Evolutionary conservation across 2,329 filamentous ascomycete species (phyloP), one percentile per base, ranked within the genome.

Genomic region (Xenosphaeropsis pyriputrescens): DNA sequence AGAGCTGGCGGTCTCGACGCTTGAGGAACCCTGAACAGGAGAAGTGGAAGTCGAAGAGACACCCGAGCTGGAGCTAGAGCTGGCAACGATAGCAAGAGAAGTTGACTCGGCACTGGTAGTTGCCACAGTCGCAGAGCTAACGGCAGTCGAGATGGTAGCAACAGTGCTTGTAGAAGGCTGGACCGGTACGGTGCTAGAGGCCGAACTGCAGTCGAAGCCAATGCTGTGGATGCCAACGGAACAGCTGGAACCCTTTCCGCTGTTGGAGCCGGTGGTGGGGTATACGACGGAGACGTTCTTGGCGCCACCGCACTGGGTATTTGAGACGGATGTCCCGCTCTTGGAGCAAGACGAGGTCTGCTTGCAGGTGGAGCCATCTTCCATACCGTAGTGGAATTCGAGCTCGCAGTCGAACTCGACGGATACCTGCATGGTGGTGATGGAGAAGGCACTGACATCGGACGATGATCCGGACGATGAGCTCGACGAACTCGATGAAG

Each of bases 281-380:
- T 68, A 75, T 56, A 76, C 61, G 56, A 95, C 77, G 39, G 72
- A 76, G 43, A 95, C 85, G 41, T 75, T 77, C 56, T 71, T 85
- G 46, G 89, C 88, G 60, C 88, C 88, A 72, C 86, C 89, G 57
- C 89, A 96, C 69, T 95, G 85, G 43, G 66, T 74, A 72, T 95
- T 95, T 61, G 74, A 63, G 50, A 95, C 68, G 34, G 70, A 72
- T 41, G 75, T 78, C 51, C 84, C 84, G 13, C 68, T 63, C 39
- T 68, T 64, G 45, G 67, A 72, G 72, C 85, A 93, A 37, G 67
- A 54, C 46, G 72, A 65, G 44, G 73, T 75, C 51, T 93, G 81
- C 64, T 83, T 89, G 76, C 89, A 96, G 42, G 60, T 72, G 12
- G 74, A 78, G 49, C 83, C 83, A 56, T 89, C 84, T 2, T 75